Evolutionary conservation across 2,329 filamentous ascomycete species (phyloP), one percentile per base, ranked within the genome.

Genomic region (Tolypocladium amazonense): DNA sequence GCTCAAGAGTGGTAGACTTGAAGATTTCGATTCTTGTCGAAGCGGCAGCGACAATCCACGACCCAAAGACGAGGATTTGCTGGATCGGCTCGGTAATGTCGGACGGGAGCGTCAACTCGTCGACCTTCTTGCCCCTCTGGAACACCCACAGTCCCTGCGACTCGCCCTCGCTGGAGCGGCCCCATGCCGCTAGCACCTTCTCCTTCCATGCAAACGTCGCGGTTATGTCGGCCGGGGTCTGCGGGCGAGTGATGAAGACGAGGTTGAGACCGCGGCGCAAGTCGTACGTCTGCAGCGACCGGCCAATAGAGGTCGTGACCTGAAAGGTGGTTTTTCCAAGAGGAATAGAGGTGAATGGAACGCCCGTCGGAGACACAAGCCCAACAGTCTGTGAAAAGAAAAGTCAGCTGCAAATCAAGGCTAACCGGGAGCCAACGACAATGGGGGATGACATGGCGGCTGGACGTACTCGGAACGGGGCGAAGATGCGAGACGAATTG

Each of bases 261-360:
- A 99, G 85, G 68, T 95, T 93, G 62, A 99, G 82, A 55, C 93
- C 93, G 67, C 88, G 86, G 72, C 89, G 90, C 62, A 99, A 78
- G 72, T 99, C 94, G 77, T 99, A 99, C 0, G 94, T 99, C 75
- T 99, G 94, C 55, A 99, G 82, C 61, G 88, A 90, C 68, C 87
- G 85, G 63, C 93, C 94, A 62, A 95, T 89, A 0, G 91, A 97
- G 37, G 94, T 99, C 39, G 94, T 97, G 73, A 99, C 91, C 73
- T 99, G 94, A 71, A 96, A 99, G 4, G 92, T 96, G 0, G 90
- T 93, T 75, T 96, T 96, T 60, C 94, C 94, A 20, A 96, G 80
- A 0, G 93, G 89, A 38, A 95, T 83, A 7, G 89, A 88, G 2
- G 93, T 92, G 70, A 99, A 97, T 0, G 94, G 93, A 0, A 97